These are phyloP conservation scores for Dendrobium officinale DNA, from an alignment of 106 monocot species.

Conservation along the genomic window DNA sequence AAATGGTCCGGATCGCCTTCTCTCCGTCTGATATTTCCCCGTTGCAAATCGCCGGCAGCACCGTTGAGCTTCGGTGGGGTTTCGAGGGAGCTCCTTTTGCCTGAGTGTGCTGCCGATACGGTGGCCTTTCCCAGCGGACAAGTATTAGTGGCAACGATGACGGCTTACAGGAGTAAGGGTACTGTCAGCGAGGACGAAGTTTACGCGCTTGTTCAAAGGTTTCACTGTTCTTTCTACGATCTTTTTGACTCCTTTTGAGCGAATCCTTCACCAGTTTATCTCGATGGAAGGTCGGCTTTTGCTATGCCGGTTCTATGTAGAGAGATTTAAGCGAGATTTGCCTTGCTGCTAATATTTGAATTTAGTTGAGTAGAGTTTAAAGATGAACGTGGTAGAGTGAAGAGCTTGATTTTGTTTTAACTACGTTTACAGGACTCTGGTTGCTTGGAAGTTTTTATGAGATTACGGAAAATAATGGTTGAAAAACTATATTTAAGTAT, in stretches of 20 bases:
- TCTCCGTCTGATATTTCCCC: no score
- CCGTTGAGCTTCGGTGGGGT: no score
- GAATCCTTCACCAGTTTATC: not conserved
- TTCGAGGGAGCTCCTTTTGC: no score
- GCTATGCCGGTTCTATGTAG: not conserved
- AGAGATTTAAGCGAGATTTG: not conserved
- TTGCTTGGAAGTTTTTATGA: not conserved
- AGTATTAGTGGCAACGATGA: not conserved
- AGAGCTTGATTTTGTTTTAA: not conserved
- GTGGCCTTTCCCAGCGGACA: no score
- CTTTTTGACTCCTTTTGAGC: no score
- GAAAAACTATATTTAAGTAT: not conserved
- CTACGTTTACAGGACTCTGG: not conserved
- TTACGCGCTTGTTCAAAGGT: slow-evolving; percentile 32
- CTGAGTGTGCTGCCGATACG: not conserved
- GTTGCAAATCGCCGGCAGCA: no score
- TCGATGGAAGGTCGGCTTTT: not conserved
- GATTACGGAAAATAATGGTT: no score
- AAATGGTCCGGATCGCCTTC: no score
- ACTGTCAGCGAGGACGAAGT: slow-evolving; percentile 31
- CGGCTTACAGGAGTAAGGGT: slow-evolving; percentile 18
- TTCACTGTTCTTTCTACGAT: not conserved
- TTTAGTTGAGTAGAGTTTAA: not conserved
- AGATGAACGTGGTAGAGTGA: not conserved
- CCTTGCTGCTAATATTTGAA: not conserved